Percentiles rank a stretch among this genome's conserved stretches.
Conservation (phyloP, 2,329 filamentous ascomycete species). For the Colletotrichum spaethianum region DNA sequence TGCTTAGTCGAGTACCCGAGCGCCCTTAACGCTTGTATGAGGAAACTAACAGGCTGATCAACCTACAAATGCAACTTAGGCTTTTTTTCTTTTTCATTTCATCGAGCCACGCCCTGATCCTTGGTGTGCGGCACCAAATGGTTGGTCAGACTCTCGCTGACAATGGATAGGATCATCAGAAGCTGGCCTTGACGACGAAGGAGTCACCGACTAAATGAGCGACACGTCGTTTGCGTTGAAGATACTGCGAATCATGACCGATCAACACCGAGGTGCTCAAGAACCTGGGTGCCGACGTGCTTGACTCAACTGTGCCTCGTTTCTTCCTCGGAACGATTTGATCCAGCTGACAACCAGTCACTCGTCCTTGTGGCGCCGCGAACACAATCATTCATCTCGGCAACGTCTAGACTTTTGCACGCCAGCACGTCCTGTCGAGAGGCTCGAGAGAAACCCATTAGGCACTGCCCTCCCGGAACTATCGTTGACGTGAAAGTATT, state of each 20-base stretch:
- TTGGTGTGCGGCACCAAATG: constrained; percentile 12
- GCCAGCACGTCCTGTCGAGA: not conserved
- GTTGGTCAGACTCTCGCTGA: constrained; percentile 22
- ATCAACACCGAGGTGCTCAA: constrained; percentile 6
- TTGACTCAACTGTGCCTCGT: not conserved
- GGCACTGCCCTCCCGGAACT: not conserved
- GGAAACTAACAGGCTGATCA: constrained; percentile 31
- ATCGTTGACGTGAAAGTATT: not conserved
- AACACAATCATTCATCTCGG: not conserved
- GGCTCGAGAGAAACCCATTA: not conserved
- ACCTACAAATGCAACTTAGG: constrained; percentile 8
- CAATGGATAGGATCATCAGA: constrained; percentile 25
- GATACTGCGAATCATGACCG: constrained; percentile 18
- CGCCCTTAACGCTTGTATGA: not conserved
- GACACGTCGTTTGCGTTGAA: constrained; percentile 30
- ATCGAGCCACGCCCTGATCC: constrained; percentile 21
- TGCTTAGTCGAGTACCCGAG: not conserved
- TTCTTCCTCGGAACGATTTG: not conserved
- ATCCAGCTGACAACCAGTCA: constrained; percentile 18
- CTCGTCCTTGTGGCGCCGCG: constrained; percentile 21
- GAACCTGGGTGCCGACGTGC: not conserved
- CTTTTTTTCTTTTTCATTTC: not conserved
- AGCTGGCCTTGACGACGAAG: not conserved
- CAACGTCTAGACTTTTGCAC: not conserved
- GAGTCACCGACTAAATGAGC: constrained; percentile 7